Evolutionary conservation across 2,329 filamentous ascomycete genomes (phyloP), one percentile per base, ranked within the genome.

Genomic region (Incumbomyces delicatus): DNA sequence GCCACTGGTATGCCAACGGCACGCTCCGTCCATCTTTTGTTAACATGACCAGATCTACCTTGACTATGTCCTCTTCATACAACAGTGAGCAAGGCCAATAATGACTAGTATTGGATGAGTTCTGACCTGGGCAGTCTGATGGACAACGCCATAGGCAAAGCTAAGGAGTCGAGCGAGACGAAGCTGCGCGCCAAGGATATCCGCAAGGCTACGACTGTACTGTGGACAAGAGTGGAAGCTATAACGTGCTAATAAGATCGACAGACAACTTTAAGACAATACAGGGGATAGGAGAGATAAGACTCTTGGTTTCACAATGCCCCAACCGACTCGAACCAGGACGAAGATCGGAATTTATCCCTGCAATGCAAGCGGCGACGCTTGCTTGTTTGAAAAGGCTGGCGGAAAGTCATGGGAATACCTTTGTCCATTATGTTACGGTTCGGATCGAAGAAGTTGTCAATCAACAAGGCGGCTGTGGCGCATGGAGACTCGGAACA

Each of bases 11-110:
- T 32, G n/a, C 17, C 10, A 33, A 27, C 8, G n/a, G n/a, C 8
- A 27, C 22, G 8, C 5, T 27, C 8, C 22, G 8, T 4, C 22
- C 22, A 27, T 27, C 29, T 41, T 18, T n/a, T 14, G 20, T 27
- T 27, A 41, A 17, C 38, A 10, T 50, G 44, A 22, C n/a, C 55
- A 92, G 87, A 83, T 94, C 52, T 94, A 86, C 58, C 73, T 94
- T 48, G 81, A 92, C 60, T 94, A 94, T 54, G 77, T 86, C 53
- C 72, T 92, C 1, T 94, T 94, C 57, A 82, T 94, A 10, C 13
- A 40, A 56, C 89, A 85, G 22, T 27, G 8, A 8, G 22, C 22
- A 8, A 27, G 4, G 8, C 22, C 22, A 4, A 27, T 8, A 8
- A 27, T 27, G 5, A 8, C 22, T 27, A 27, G 8, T 27, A 4